phyloP scores from a whole-genome alignment of 805 yeast genomes.

The Saccharomycopsis babjevae region DNA sequence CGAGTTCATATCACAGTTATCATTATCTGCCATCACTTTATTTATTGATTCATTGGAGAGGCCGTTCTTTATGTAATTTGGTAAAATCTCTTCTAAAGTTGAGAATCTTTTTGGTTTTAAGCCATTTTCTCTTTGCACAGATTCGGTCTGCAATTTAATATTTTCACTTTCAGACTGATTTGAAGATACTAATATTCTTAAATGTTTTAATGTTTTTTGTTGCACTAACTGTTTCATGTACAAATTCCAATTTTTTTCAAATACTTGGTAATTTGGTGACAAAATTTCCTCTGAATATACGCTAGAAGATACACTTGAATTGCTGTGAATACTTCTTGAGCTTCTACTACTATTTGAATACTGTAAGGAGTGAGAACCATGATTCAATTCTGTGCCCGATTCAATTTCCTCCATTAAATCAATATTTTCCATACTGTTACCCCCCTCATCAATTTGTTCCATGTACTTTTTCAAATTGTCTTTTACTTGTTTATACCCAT shows the following conservation, averaged over 20 bases:
- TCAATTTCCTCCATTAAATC: neutral
- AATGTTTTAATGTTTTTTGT: neutral
- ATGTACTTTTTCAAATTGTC: neutral
- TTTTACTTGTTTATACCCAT: neutral
- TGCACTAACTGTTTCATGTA: neutral
- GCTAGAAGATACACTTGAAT: neutral
- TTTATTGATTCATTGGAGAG: neutral
- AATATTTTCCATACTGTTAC: neutral
- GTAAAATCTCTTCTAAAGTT: neutral
- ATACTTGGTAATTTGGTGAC: neutral
- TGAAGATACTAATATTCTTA: neutral
- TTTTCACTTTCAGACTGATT: neutral
- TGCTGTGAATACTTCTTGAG: neutral
- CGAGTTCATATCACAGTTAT: conserved; percentile 1
- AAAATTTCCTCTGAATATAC: neutral
- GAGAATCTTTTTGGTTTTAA: neutral
- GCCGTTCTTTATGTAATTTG: neutral
- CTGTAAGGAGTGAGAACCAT: neutral
- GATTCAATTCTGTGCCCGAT: neutral
- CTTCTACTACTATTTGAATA: neutral
- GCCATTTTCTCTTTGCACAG: neutral
- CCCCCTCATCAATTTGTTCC: neutral
- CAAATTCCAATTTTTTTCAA: neutral
- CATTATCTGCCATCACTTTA: neutral
- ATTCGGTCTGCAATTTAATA: neutral